These are phyloP conservation scores for Neurospora sp. DNA, from an alignment of 495 filamentous ascomycete genomes.

Conservation along the genomic window DNA sequence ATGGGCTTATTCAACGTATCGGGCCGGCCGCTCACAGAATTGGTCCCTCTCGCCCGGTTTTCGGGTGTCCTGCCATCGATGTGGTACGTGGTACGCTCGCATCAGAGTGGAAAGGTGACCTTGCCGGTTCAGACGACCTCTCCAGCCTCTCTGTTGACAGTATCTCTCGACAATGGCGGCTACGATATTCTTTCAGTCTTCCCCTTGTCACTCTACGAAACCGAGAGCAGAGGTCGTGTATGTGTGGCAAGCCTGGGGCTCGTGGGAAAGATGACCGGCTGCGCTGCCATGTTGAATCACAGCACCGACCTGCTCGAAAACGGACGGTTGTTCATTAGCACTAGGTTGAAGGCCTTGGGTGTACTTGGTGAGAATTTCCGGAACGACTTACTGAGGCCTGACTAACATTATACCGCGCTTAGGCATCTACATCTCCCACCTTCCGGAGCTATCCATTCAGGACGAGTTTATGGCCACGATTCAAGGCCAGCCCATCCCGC, in stretches of 20 bases:
- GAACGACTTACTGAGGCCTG: not conserved
- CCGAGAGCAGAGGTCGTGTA: conserved; percentile 28
- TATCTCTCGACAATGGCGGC: conserved; percentile 51
- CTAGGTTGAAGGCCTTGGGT: conserved; percentile 72
- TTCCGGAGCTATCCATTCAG: conserved; percentile 48
- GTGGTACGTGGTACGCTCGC: conserved; percentile 62
- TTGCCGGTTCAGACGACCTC: conserved; percentile 31
- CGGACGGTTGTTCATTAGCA: conserved; percentile 51
- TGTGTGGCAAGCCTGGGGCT: conserved; percentile 65
- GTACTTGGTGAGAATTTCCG: conserved; percentile 48
- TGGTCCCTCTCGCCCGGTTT: conserved; percentile 62
- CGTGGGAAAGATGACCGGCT: conserved; percentile 81
- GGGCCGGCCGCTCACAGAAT: conserved; percentile 43
- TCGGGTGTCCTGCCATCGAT: conserved; percentile 47
- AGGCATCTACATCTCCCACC: conserved; percentile 63
- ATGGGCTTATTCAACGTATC: conserved; percentile 79
- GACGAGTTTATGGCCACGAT: conserved; percentile 70
- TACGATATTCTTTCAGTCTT: conserved; percentile 80
- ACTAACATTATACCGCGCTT: not conserved
- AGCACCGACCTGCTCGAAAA: conserved; percentile 47
- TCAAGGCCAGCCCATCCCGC: conserved; percentile 55
- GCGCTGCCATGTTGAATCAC: conserved; percentile 58
- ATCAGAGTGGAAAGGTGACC: conserved; percentile 57
- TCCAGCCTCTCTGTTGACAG: conserved; percentile 37
- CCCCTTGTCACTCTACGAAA: conserved; percentile 47